Percentiles rank a stretch among this genome's conserved stretches.
These are phyloP conservation scores for Cymbomonas tetramitiformis DNA, from an alignment of 139 green algal species.

Conservation along the genomic window DNA sequence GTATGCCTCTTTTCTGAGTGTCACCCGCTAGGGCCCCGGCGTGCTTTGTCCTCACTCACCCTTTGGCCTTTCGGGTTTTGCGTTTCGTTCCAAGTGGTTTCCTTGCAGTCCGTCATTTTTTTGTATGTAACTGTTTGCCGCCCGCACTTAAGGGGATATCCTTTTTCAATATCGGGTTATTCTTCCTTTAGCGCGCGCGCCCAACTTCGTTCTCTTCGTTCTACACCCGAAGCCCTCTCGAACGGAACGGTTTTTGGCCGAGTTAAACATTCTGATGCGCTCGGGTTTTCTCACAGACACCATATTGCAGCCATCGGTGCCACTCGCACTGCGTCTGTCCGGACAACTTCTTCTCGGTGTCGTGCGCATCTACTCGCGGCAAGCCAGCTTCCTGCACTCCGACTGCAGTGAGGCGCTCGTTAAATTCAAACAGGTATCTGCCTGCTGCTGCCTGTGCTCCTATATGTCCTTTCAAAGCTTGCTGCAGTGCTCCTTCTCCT, in stretches of 20 bases:
- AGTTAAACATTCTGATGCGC: no score
- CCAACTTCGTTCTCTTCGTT: no score
- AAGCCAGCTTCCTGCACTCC: constrained; percentile 48
- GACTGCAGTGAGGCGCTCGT: constrained; percentile 51
- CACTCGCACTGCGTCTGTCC: constrained; percentile 77
- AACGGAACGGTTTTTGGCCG: no score
- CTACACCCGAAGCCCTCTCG: no score
- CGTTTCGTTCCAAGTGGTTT: background rate
- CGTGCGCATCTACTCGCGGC: constrained; percentile 72
- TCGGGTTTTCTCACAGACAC: constrained; percentile 42
- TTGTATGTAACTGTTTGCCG: background rate
- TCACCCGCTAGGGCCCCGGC: no score
- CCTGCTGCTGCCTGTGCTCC: background rate
- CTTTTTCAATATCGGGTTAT: no score
- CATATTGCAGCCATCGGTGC: constrained; percentile 80
- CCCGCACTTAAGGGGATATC: no score
- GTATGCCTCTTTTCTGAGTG: no score
- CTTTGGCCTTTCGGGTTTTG: constrained; percentile 1
- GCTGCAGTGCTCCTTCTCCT: constrained; percentile 44
- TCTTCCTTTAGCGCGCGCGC: no score
- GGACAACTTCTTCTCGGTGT: constrained; percentile 90
- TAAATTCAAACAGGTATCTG: constrained; percentile 41
- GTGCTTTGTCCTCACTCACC: no score
- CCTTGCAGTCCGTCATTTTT: background rate
- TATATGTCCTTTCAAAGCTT: constrained; percentile 9